These are phyloP conservation scores for sorghum (Sorghum bicolor) DNA, from an alignment of 176 grass and related monocot species.

Conservation along the genomic window DNA sequence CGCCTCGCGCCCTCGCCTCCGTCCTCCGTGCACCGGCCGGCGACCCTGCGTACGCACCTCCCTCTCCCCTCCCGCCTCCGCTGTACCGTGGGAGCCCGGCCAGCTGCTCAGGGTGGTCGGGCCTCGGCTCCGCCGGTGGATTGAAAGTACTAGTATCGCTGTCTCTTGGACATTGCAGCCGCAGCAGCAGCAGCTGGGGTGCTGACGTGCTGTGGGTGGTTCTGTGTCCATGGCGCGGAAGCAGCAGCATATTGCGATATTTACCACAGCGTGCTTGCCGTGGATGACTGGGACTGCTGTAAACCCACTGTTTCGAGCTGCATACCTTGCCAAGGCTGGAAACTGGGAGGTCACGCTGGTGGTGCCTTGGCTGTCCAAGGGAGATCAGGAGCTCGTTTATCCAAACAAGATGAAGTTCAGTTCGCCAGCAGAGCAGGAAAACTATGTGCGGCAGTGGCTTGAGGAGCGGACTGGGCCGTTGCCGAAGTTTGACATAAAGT, in stretches of 20 bases:
- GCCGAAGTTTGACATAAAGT: conserved; percentile 62
- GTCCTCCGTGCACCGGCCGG: no score
- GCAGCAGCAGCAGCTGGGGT: neutral
- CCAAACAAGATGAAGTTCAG: conserved; percentile 80
- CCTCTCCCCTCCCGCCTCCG: no score
- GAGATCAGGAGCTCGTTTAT: conserved; percentile 82
- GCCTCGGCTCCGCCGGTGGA: no score
- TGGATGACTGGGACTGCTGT: conserved; percentile 98
- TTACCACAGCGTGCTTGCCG: conserved; percentile 88
- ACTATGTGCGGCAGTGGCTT: conserved; percentile 72
- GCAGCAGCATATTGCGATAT: conserved; percentile 70
- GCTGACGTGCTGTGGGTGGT: conserved; percentile 8
- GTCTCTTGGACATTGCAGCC: conserved; percentile 35
- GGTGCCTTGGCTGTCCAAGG: conserved; percentile 80
- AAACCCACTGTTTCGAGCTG: conserved; percentile 87
- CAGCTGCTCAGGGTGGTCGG: no score
- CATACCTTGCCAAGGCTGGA: conserved; percentile 75
- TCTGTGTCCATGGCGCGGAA: conserved; percentile 45
- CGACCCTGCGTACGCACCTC: no score
- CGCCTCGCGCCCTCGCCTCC: no score
- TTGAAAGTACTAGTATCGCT: conserved; percentile 1
- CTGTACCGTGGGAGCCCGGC: no score
- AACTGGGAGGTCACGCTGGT: conserved; percentile 70
- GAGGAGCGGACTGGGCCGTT: conserved; percentile 60
- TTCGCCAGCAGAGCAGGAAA: conserved; percentile 65